Evolutionary conservation across 2,329 filamentous ascomycete species (phyloP), one percentile per base, ranked within the genome.

Genomic region (Hypoxylon sp.): DNA sequence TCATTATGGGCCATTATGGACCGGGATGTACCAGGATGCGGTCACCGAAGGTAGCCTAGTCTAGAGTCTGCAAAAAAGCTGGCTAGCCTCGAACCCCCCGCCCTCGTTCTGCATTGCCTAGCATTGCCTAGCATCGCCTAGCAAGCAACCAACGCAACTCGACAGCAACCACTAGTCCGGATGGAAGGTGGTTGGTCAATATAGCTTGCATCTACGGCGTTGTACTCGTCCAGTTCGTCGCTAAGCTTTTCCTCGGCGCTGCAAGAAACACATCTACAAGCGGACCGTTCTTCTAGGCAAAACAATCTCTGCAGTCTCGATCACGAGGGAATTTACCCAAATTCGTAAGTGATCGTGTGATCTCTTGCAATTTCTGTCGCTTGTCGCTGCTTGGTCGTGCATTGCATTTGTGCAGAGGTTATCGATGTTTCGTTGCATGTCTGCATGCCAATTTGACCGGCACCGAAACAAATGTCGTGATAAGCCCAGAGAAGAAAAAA

Each of bases 261-360:
- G 51, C 51, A 51, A 32, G 30, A 46, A 46, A 48, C 19, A 16
- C 35, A 42, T 11, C 31, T 45, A 35, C 41, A 43, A 46, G 25
- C 44, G 29, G 27, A 23, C 40, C 23, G 31, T 47, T 23, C 16
- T 21, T 43, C 54, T 55, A 13, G 55, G 54, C 50, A 51, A 47
- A 27, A 46, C 46, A 36, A n/a, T 13, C 46, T 51, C 13, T n/a
- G 27, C 5, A 51, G 47, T 52, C 55, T 47, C 36, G 55, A 51
- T 42, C 55, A 48, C 27, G 7, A 51, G 37, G 15, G 21, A 42
- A 40, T 49, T 58, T 55, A 47, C 55, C 55, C 51, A 15, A 59
- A 59, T 55, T 45, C 49, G 63, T 51, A 65, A 63, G 57, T 62
- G 62, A 34, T 66, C 63, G 63, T 61, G 63, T 66, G 63, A 64